A percentile compares a stretch with the other conserved stretches of the same genome.
Conservation (phyloP, 768 basidiomycete genomes). For the Pisolithus sp. region DNA sequence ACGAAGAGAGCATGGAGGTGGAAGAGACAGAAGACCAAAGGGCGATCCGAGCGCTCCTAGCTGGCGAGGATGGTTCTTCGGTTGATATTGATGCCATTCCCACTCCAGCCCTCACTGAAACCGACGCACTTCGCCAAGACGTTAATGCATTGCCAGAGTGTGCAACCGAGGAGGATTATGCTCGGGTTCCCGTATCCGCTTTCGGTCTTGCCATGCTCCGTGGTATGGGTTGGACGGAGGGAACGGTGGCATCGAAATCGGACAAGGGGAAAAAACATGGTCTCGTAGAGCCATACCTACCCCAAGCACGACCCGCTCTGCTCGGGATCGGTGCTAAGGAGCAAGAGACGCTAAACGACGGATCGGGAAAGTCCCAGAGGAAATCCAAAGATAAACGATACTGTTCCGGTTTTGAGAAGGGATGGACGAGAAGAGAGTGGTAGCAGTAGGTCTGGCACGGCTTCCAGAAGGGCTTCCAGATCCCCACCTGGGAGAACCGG, state of each 20-base stretch:
- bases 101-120: slow-evolving; percentile 55
- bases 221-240: slow-evolving; percentile 96
- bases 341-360: slow-evolving; percentile 64
- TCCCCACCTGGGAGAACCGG: slow-evolving; percentile 34
- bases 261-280: slow-evolving; percentile 51
- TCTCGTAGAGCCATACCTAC: slow-evolving; percentile 72
- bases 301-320: slow-evolving; percentile 74
- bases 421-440: slow-evolving; percentile 36
- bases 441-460: slow-evolving; percentile 31
- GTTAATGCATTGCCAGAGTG: slow-evolving; percentile 70
- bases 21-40: slow-evolving; percentile 70
- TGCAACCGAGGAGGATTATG: slow-evolving; percentile 80
- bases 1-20: slow-evolving; percentile 21
- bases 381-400: slow-evolving; percentile 63
- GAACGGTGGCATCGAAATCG: slow-evolving; percentile 55
- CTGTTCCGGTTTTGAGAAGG: slow-evolving; percentile 71
- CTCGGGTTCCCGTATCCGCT: slow-evolving; percentile 82
- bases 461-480: slow-evolving; percentile 45
- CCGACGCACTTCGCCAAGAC: slow-evolving; percentile 81
- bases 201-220: slow-evolving; percentile 91
- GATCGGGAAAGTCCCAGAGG: slow-evolving; percentile 48
- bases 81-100: slow-evolving; percentile 58
- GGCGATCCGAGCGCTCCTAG: slow-evolving; percentile 76
- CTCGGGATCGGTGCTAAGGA: slow-evolving; percentile 95
- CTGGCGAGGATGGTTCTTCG: slow-evolving; percentile 35